Base-by-base conservation (phyloP, 768 basidiomycete species). In the Gloeophyllum trabeum region DNA sequence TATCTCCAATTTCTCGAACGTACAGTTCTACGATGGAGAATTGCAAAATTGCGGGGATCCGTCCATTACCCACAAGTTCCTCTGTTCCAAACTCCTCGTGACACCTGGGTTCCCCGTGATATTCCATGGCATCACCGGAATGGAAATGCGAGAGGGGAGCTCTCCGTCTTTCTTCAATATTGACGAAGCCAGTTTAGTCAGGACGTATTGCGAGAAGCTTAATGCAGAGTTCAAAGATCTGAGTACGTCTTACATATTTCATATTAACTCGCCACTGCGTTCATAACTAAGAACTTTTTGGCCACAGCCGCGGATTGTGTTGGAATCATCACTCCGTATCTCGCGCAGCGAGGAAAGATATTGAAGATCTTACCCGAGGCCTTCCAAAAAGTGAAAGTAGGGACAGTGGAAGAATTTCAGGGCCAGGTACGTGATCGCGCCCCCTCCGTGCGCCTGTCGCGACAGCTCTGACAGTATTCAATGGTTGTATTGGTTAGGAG, bases 1-100 rank as follows among this genome's bases (percentile, higher is more conserved):
- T 5, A 80, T 82, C 35, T 56, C 81, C 16, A 43, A 61, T 2
- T 79, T 73, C 56, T 67, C 78, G 1, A 81, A 81, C 47, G 54
- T 66, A n/a, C 45, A 51, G 39, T 62, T 69, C 46, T 69, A 69
- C 48, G 48, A 51, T 5, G 51, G 51, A 28, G 61, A 60, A 7
- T 57, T 68, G 16, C 50, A 56, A 20, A 50, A 57, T 0, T 45
- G 46, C 34, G 66, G 54, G 2, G 48, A 58, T 18, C 42, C 41
- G 2, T 44, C 40, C 1, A 39, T 59, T 13, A 58, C 61, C 50
- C 43, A 54, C 43, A 38, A 47, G 23, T 44, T 59, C 20, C 39
- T 59, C 2, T 30, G 49, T 1, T 63, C 51, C 25, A 37, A 46
- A 51, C 52, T 52, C 44, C 64, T 64, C 14, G 43, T 49, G 3